These are phyloP conservation scores for Dimargaris xerosporica DNA, from an alignment of 192 early-diverging fungal genomes.

Conservation along the genomic window DNA sequence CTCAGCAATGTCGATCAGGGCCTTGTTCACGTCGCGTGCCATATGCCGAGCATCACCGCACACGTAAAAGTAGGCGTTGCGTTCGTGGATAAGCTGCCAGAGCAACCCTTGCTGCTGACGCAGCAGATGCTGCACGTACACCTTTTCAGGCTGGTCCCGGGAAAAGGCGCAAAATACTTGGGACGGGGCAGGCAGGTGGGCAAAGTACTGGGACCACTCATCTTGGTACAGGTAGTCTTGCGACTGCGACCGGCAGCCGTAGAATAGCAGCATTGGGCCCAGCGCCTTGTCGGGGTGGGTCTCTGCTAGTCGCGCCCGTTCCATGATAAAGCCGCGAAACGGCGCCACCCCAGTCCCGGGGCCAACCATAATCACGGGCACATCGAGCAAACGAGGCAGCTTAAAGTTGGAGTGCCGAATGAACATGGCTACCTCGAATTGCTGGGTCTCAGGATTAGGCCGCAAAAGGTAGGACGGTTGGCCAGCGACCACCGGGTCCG, in stretches of 20 bases:
- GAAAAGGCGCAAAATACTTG: slow-evolving; percentile 84
- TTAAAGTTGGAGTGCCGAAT: slow-evolving; percentile 83
- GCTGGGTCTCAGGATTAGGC: slow-evolving; percentile 3
- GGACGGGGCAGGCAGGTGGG: slow-evolving; percentile 27
- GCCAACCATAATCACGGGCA: slow-evolving; percentile 92
- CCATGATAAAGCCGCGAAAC: slow-evolving; percentile 90
- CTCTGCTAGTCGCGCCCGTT: slow-evolving; percentile 47
- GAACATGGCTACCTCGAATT: slow-evolving; percentile 60
- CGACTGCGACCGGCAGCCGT: slow-evolving; percentile 74
- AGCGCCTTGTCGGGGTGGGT: slow-evolving; percentile 47
- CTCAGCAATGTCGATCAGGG: slow-evolving; percentile 51
- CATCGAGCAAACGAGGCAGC: slow-evolving; percentile 59
- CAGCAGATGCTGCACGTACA: slow-evolving; percentile 92
- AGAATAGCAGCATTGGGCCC: slow-evolving; percentile 82
- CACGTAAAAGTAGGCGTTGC: slow-evolving; percentile 68
- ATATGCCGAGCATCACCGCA: slow-evolving; percentile 96
- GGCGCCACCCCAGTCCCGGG: slow-evolving; percentile 99
- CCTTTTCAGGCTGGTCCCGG: slow-evolving; percentile 67
- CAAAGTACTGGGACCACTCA: slow-evolving; percentile 51
- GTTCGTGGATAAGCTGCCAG: slow-evolving; percentile 62
- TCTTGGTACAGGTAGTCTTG: slow-evolving; percentile 83
- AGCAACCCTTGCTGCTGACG: slow-evolving; percentile 54
- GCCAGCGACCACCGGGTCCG: slow-evolving; percentile 13
- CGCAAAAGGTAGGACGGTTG: slow-evolving; percentile 3
- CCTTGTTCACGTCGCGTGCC: slow-evolving; percentile 75